Conservation (phyloP, 371 early-diverging fungal genomes). For the Massospora cicadina region DNA sequence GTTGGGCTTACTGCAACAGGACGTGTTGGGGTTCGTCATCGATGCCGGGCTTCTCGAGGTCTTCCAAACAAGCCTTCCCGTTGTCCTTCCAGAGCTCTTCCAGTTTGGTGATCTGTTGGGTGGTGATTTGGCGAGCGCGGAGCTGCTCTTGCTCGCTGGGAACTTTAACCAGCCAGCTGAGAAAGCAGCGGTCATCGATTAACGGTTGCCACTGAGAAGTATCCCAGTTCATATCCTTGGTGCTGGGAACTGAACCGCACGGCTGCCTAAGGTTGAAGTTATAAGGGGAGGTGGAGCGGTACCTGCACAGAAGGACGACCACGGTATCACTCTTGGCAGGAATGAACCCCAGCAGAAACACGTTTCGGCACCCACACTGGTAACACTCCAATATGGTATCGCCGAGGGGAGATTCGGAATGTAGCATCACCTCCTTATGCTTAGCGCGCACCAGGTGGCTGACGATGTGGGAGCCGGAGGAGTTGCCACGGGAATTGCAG, state of each 20-base stretch:
- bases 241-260: slow-evolving; percentile 74
- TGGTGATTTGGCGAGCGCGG: slow-evolving; percentile 66
- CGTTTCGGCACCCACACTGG: slow-evolving; percentile 89
- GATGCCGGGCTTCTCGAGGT: slow-evolving; percentile 62
- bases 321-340: slow-evolving; percentile 96
- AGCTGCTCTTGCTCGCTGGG: slow-evolving; percentile 77
- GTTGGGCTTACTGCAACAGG: slow-evolving; percentile 30
- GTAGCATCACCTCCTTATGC: slow-evolving; percentile 87
- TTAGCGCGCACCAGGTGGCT: slow-evolving; percentile 86
- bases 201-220: slow-evolving; percentile 90
- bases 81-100: slow-evolving; percentile 89
- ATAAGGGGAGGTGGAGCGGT: slow-evolving; percentile 12
- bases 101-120: slow-evolving; percentile 64
- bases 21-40: slow-evolving; percentile 79
- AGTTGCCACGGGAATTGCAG: slow-evolving; percentile 85
- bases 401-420: slow-evolving; percentile 78
- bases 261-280: slow-evolving; percentile 42
- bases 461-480: slow-evolving; percentile 90
- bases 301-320: slow-evolving; percentile 91
- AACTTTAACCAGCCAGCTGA: slow-evolving; percentile 85
- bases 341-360: slow-evolving; percentile 92
- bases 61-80: slow-evolving; percentile 54
- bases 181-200: slow-evolving; percentile 82
- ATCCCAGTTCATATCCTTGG: slow-evolving; percentile 93
- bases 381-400: slow-evolving; percentile 92